Evolutionary conservation across 2,329 filamentous ascomycete genomes (phyloP).

Genomic region (Alternaria rosae): DNA sequence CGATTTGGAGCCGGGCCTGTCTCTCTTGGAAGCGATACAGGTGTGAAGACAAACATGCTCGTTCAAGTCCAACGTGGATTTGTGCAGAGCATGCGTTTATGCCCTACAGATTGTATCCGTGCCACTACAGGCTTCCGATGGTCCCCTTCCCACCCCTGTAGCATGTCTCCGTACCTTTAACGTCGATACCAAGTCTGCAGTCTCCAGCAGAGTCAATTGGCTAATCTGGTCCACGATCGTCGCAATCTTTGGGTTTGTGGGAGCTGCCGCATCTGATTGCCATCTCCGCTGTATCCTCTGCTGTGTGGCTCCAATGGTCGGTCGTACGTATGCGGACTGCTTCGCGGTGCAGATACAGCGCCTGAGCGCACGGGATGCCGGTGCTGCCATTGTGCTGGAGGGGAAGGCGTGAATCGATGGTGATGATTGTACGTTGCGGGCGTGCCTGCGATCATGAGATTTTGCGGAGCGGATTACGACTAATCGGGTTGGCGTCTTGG

Average conservation of each 20-base stretch:
- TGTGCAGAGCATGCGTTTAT: no score
- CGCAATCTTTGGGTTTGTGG: conserved; percentile 86
- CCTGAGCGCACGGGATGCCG: conserved; percentile 54
- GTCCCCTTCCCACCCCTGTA: neutral
- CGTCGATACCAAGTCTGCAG: conserved; percentile 90
- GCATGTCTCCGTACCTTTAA: conserved; percentile 75
- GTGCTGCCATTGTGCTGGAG: conserved; percentile 51
- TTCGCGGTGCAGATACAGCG: conserved; percentile 52
- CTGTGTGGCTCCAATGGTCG: conserved; percentile 46
- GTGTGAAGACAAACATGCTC: neutral
- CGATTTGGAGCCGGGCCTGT: neutral
- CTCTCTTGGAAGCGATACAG: neutral
- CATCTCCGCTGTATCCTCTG: conserved; percentile 70
- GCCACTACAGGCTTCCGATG: neutral
- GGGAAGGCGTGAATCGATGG: conserved; percentile 27
- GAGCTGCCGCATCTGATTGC: conserved; percentile 75
- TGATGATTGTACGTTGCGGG: conserved; percentile 28
- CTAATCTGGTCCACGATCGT: conserved; percentile 98
- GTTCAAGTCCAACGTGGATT: no score
- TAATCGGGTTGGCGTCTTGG: conserved; percentile 37
- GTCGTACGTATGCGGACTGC: conserved; percentile 35
- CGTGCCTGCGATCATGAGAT: conserved; percentile 32
- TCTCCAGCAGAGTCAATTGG: conserved; percentile 96
- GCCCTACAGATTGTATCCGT: neutral
- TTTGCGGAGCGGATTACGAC: conserved; percentile 37